phyloP scores from a whole-genome alignment of 2,329 filamentous ascomycete species.

The Pseudogymnoascus sp. region DNA sequence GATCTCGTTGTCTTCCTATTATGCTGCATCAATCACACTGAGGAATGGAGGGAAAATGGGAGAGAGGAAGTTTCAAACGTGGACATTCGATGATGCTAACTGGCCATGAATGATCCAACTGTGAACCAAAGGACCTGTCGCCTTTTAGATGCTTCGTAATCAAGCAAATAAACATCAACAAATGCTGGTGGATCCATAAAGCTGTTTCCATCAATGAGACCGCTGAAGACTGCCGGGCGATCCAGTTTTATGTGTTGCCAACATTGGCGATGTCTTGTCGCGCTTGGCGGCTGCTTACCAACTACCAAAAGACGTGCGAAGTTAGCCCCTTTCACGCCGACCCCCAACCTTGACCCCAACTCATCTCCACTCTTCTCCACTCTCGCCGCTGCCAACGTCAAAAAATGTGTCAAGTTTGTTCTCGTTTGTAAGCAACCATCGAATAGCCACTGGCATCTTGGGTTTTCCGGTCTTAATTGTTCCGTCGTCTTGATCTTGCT shows the following conservation, averaged over 20 bases:
- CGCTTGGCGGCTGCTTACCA: constrained; percentile 8
- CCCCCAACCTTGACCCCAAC: constrained; percentile 3
- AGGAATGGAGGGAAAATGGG: neutral
- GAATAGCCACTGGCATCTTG: neutral
- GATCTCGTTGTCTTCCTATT: neutral
- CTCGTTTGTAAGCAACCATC: constrained; percentile 3
- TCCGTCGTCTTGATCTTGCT: constrained; percentile 4
- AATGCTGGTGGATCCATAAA: neutral
- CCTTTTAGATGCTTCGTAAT: neutral
- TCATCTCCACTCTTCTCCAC: constrained; percentile 5
- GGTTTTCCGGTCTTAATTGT: constrained; percentile 8
- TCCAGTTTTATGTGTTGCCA: neutral
- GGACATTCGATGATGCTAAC: neutral
- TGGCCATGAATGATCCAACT: neutral
- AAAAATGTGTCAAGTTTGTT: constrained; percentile 8
- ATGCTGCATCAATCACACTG: neutral
- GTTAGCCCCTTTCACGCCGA: neutral
- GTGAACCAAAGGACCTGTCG: neutral
- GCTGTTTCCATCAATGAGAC: neutral
- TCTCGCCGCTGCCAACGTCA: constrained; percentile 4
- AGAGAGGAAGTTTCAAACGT: neutral
- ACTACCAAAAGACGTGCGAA: neutral
- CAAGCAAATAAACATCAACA: neutral
- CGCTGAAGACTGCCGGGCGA: neutral
- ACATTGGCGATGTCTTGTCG: constrained; percentile 4